Evolutionary conservation across 1,284 basidiomycete species (phyloP), one percentile per base, ranked within the genome.

Genomic region (Vanrija sp.): DNA sequence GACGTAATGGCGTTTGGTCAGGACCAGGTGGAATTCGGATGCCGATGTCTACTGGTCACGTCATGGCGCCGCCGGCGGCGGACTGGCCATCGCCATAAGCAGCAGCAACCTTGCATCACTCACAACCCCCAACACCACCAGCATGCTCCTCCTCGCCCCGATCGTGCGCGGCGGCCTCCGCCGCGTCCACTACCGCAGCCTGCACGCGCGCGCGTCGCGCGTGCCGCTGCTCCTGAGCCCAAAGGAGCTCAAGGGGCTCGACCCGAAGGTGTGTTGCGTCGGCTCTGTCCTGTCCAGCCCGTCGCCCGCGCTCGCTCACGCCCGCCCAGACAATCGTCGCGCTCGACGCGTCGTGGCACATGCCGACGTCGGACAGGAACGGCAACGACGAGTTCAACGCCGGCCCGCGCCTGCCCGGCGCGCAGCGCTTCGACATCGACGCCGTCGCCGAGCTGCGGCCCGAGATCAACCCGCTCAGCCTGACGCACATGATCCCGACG

Each of bases 401-500:
- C 4, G 73, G 73, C 23, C 75, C 75, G 1, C 83, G 87, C 37
- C 82, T 98, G 35, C 88, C 87, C 6, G 79, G 81, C 6, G 85
- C 92, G 0, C 83, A 81, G 25, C 89, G 87, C 66, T 82, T 94
- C 65, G 87, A 96, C 72, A 80, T 97, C 36, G 94, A 95, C 72
- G 80, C 84, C 46, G 69, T 80, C 15, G 77, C 80, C 20, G 68
- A 71, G 43, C 56, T 57, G 56, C 58, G 62, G 15, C 81, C 55
- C 69, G 81, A 9, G 81, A 86, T 67, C 79, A 84, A 66, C 60
- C 72, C 70, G 8, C 79, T 92, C 5, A 87, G 86, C 14, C 78
- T 98, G 18, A 88, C 87, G 65, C 94, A 98, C 76, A 98, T 98
- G 93, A 86, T 98, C 82, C 95, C 95, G 4, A 76, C 79, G 18